phyloP scores from a whole-genome alignment of 1,284 basidiomycete genomes.

The Spongiforma sp. region DNA sequence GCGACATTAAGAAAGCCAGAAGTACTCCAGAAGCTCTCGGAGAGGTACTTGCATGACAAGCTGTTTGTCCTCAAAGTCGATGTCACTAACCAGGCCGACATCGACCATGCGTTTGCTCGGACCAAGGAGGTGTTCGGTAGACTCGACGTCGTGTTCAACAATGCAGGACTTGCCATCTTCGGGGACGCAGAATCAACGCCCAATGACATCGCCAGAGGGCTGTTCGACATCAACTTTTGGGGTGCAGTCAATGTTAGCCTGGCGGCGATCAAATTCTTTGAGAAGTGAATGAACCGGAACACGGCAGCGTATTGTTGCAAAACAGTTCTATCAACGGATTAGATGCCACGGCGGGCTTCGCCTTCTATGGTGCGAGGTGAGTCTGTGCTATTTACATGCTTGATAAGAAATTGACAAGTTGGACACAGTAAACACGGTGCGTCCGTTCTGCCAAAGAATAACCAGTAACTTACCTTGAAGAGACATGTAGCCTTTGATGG shows the following conservation, averaged over 20 bases:
- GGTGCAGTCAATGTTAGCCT: slow-evolving; percentile 18
- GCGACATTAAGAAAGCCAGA: slow-evolving; percentile 12
- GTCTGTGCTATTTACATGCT: background rate
- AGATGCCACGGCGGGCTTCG: slow-evolving; percentile 4
- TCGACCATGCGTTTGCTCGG: slow-evolving; percentile 12
- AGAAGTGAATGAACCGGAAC: slow-evolving; percentile 18
- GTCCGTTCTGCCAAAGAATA: background rate
- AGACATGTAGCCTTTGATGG: slow-evolving; percentile 20
- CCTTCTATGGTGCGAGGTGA: slow-evolving; percentile 12
- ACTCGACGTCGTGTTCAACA: slow-evolving; percentile 24
- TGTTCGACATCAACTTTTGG: slow-evolving; percentile 33
- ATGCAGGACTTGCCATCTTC: slow-evolving; percentile 9
- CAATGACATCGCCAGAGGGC: slow-evolving; percentile 2
- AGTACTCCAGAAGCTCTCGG: slow-evolving; percentile 1
- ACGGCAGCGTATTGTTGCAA: slow-evolving; percentile 15
- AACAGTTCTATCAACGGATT: slow-evolving; percentile 17
- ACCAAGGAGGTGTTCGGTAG: slow-evolving; percentile 12
- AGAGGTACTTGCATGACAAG: slow-evolving; percentile 1
- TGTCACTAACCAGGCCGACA: slow-evolving; percentile 12
- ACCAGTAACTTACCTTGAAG: background rate
- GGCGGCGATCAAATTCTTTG: slow-evolving; percentile 23
- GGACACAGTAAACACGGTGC: slow-evolving; percentile 11
- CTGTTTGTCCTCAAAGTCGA: slow-evolving; percentile 18
- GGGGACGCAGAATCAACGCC: slow-evolving; percentile 19
- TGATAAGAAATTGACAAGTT: background rate